Evolutionary conservation across 805 yeast species (phyloP).

Genomic region (Candida odintsovae): DNA sequence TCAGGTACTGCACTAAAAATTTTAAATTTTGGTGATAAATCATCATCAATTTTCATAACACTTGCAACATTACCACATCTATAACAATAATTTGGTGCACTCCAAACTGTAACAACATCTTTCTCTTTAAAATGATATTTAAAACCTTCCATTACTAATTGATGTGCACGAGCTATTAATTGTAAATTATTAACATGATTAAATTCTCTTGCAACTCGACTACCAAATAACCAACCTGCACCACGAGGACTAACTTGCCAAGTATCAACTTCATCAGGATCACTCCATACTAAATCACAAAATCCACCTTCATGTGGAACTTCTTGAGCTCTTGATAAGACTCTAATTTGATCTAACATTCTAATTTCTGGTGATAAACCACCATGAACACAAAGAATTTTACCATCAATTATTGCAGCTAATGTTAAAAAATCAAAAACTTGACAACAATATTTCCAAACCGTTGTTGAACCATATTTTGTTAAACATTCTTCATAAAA

Average conservation of each 20-base stretch:
- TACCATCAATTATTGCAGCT: conserved; percentile 86
- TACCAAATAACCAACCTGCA: conserved; percentile 98
- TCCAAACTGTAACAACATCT: conserved; percentile 86
- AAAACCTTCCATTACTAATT: conserved; percentile 94
- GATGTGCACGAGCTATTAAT: conserved; percentile 91
- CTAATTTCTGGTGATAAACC: conserved; percentile 96
- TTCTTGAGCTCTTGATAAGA: conserved; percentile 86
- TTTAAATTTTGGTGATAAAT: conserved; percentile 81
- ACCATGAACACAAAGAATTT: conserved; percentile 89
- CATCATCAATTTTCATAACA: conserved; percentile 95
- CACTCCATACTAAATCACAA: conserved; percentile 96
- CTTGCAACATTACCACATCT: conserved; percentile 98
- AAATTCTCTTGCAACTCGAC: conserved; percentile 88
- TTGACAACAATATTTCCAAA: conserved; percentile 91
- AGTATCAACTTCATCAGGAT: conserved; percentile 96
- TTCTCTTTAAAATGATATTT: conserved; percentile 95
- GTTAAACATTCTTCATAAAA: conserved; percentile 93
- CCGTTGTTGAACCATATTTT: conserved; percentile 87
- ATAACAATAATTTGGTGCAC: conserved; percentile 95
- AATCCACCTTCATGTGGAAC: conserved; percentile 97
- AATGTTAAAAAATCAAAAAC: conserved; percentile 90
- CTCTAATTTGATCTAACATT: conserved; percentile 87
- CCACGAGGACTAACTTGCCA: conserved; percentile 99
- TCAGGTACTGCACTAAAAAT: conserved; percentile 96
- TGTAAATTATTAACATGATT: conserved; percentile 84